Base-by-base conservation (phyloP, 2,329 filamentous ascomycete genomes). In the Neonectria magnoliae region DNA sequence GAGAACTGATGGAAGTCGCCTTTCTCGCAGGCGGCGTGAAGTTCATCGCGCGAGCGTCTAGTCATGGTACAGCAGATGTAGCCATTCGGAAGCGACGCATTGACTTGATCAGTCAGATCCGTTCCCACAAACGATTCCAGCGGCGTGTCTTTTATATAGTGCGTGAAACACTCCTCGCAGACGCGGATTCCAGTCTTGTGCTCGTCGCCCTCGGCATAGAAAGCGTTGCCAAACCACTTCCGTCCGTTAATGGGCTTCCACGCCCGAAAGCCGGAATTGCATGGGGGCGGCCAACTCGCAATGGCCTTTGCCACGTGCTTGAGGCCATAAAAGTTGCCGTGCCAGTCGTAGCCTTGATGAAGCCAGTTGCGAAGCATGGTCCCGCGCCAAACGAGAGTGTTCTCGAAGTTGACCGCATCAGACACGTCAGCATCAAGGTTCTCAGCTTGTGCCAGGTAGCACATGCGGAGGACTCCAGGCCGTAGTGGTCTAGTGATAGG, bases 211-310 rank as follows among this genome's bases (percentile, higher is more conserved):
- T 42, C 13, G 16, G 47, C 56, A 20, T 48, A 25, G 22, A 44
- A 62, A 2, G 58, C 11, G 14, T 65, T 61, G 29, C 62, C 62
- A n/a, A 53, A 58, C 58, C 59, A 65, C 41, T 62, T 61, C 2
- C 62, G 38, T 4, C 27, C 42, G 18, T 31, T 62, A 5, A 38
- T 47, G 13, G 58, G 45, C 18, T 62, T 56, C 36, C 45, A 41
- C n/a, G 42, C 27, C 13, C 48, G 52, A 8, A 18, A 5, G 14
- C 52, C 31, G 10, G 38, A 38, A 27, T n/a, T 42, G 16, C 62
- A 65, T 5, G 62, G 62, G 13, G 62, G 58, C 3, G 60, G 55
- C 55, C 48, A 36, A 7, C 18, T 54, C 3, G 54, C 42, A 50
- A 63, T 33, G 10, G 22, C 33, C 8, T 41, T 42, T 14, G 55